Evolutionary conservation across 306 rosid genomes (phyloP), one percentile per base, ranked within the genome.

Genomic region (Vachellia pachyceras): DNA sequence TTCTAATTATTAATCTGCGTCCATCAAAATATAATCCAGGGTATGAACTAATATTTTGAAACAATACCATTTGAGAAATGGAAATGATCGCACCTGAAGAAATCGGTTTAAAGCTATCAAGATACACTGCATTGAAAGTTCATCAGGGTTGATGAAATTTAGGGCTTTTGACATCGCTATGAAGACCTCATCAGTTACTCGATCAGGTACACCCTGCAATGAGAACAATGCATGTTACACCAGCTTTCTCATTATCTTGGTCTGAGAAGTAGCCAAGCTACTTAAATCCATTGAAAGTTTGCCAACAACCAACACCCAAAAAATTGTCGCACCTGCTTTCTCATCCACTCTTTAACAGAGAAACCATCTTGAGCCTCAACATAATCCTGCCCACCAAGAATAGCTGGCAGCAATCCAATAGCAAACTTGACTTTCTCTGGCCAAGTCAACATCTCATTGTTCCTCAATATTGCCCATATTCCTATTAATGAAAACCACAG

Each of bases 141-240:
- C 99, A 83, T 95, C 97, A 23, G 99, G 99, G 77, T 95, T 95
- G 83, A 95, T 95, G 85, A 95, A 93, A 89, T 95, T 95, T 80
- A 95, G 92, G 11, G 99, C 99, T 90, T 95, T 95, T 73, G 99
- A 93, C 99, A 95, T 95, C 71, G 99, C 99, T 90, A 95, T 90
- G 80, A 95, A 95, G 79, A 95, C 99, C 89, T 95, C 99, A n/a
- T 93, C 88, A 60, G 97, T 91, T 75, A 95, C 99, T 25, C 98
- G 92, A 40, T 93, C 97, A 52, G 99, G 99, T 77, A 95, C 42
- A 69, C 98, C 99, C 99, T 95, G 85, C 8, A 80, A 78, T 60
- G 50, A 55, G 80, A 11, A 70, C 75, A 82, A 80, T 70, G 61
- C 18, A 82, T 77, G 74, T 82, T 79, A 80, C 65, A 10, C 18